These are phyloP conservation scores for Aspergillus viridinutans DNA, from an alignment of 2,329 filamentous ascomycete genomes.

Conservation along the genomic window DNA sequence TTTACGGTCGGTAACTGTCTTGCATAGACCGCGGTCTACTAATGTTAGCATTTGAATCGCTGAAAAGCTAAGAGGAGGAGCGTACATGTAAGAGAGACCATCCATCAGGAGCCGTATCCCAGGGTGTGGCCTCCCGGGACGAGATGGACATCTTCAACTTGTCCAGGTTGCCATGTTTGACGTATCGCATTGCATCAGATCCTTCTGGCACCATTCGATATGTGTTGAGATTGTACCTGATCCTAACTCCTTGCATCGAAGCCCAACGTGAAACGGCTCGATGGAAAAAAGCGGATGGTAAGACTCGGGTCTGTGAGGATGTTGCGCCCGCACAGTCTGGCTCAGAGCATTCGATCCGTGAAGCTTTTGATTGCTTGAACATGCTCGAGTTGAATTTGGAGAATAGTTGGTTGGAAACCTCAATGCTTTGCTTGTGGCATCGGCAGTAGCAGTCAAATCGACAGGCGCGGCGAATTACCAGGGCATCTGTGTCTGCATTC, in stretches of 20 bases:
- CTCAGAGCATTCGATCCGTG: not conserved
- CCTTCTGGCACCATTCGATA: not conserved
- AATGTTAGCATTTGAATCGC: not conserved
- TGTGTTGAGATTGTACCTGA: not conserved
- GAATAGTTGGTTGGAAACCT: not conserved
- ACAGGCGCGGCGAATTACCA: not conserved
- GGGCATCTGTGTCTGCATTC: not conserved
- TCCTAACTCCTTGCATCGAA: not conserved
- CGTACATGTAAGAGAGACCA: not conserved
- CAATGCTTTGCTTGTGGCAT: not conserved
- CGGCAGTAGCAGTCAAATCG: not conserved
- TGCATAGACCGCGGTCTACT: not conserved
- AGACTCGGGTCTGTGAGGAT: not conserved
- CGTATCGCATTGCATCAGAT: not conserved
- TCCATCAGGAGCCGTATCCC: not conserved
- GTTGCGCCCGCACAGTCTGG: not conserved
- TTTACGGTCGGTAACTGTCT: not conserved
- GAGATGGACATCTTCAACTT: not conserved
- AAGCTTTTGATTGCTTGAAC: not conserved
- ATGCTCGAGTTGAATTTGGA: not conserved
- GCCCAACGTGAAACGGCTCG: not conserved
- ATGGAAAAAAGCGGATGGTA: not conserved
- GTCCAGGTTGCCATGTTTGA: not conserved
- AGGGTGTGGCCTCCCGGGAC: not conserved
- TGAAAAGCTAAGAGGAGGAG: not conserved